A percentile compares a stretch with the other conserved stretches of the same genome.
Evolutionary conservation across 768 basidiomycete genomes (phyloP).

Genomic region (Fistulinella prunicolor): DNA sequence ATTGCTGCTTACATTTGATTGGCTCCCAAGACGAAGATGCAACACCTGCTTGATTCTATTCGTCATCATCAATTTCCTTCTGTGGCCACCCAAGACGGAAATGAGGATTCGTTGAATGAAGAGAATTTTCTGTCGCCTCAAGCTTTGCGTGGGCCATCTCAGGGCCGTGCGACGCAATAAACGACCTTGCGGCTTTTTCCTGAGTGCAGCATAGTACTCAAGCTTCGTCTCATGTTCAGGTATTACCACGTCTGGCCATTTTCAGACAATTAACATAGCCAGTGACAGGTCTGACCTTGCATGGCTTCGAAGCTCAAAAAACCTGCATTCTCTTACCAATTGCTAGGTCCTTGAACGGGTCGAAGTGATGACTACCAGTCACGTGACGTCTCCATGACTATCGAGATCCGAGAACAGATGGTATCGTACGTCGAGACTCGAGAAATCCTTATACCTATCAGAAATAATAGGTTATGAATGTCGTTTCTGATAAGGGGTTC

Average conservation of each 20-base stretch:
- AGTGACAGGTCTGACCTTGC: slow-evolving; percentile 3
- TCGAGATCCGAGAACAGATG: too few relatives aligned
- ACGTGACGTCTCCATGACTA: slow-evolving; percentile 1
- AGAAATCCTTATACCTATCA: neutral
- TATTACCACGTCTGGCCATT: neutral
- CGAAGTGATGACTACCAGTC: too few relatives aligned
- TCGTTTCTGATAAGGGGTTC: neutral
- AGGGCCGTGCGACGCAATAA: neutral
- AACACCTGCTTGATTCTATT: slow-evolving; percentile 4
- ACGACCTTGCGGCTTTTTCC: neutral
- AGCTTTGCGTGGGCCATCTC: neutral
- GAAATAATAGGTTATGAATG: neutral
- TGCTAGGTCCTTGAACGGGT: too few relatives aligned
- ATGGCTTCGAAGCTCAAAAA: neutral
- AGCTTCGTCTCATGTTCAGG: neutral
- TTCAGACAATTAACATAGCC: neutral
- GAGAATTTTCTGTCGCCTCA: slow-evolving; percentile 1
- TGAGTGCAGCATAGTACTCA: neutral
- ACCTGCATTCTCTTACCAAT: neutral
- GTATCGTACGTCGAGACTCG: too few relatives aligned
- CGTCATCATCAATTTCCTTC: neutral
- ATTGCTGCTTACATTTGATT: slow-evolving; percentile 15
- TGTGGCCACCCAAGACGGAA: slow-evolving; percentile 6
- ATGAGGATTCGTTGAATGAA: slow-evolving; percentile 7
- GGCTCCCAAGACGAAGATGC: slow-evolving; percentile 3